Base-by-base conservation (phyloP, 176 grass and related monocot genomes). In the Cymbopogon citratus region DNA sequence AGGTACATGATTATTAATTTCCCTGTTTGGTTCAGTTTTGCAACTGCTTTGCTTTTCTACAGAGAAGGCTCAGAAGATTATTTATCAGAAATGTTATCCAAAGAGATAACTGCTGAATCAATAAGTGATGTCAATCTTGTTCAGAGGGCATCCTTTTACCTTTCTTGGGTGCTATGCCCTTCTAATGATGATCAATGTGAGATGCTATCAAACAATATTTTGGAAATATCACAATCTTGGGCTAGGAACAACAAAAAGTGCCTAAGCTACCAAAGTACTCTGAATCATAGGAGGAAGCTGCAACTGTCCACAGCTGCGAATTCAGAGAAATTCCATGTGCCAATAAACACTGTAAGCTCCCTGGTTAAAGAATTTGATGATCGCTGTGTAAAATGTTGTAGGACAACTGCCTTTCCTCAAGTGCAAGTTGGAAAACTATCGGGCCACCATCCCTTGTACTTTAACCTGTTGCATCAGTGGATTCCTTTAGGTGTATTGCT, bases 11-110 rank as follows among this genome's bases (percentile, higher is more conserved):
- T 87, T 80, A 71, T 85, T 21, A 90, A 81, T 87, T 97, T 92
- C 44, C 92, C 92, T 76, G 77, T 38, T 85, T 97, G 92, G 94
- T 94, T 92, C 74, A 81, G 16, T 83, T 97, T 94, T 78, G 85
- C 94, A 81, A 84, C 52, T 78, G 66, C 90, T 72, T 87, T 97
- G 84, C 83, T 97, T 60, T 97, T 97, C 63, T 52, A 85, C 45
- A 56, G 45, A 88, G 46, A 87, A 66, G 78, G 35, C 75, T 89
- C 86, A 12, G 71, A 85, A 81, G 87, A 76, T 71, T 86, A 78
- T 89, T 60, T 97, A 78, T 83, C 92, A 68, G 62, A 83, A 91
- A 45, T 56, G 39, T 46, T 94, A 89, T 73, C 63, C 73, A 64
- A n/a, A 36, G 86, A 85, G 71, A 81, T 87, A 82, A 75, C 25